These are phyloP conservation scores for Wickerhamomyces bisporus DNA, from an alignment of 805 yeast species.

Conservation along the genomic window DNA sequence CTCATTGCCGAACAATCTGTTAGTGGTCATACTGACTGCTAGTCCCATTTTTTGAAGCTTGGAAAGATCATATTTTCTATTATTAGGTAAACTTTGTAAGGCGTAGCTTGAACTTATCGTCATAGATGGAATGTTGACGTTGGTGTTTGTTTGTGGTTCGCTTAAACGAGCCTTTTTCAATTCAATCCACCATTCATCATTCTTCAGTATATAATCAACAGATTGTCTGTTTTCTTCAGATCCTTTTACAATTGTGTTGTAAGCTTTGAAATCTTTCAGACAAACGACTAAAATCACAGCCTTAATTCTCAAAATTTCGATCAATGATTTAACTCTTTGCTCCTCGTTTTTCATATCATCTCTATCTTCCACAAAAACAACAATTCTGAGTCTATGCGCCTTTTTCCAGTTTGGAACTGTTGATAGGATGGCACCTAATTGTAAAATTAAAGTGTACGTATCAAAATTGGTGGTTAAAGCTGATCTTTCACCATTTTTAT, in stretches of 20 bases:
- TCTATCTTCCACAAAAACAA: conserved; percentile 81
- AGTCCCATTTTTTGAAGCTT: conserved; percentile 73
- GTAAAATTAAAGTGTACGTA: conserved; percentile 89
- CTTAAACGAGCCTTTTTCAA: conserved; percentile 50
- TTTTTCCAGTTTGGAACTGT: conserved; percentile 93
- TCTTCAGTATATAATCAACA: conserved; percentile 45
- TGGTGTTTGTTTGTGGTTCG: conserved; percentile 9
- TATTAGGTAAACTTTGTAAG: conserved; percentile 19
- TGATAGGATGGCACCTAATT: conserved; percentile 85
- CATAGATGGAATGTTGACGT: conserved; percentile 29
- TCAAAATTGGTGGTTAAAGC: conserved; percentile 87
- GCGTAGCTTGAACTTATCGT: conserved; percentile 26
- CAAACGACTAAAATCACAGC: conserved; percentile 77
- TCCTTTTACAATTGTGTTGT: conserved; percentile 77
- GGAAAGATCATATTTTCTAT: conserved; percentile 40
- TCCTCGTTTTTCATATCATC: conserved; percentile 69
- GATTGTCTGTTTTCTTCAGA: conserved; percentile 35
- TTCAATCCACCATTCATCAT: conserved; percentile 87
- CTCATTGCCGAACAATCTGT: conserved; percentile 35
- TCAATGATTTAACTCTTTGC: conserved; percentile 52
- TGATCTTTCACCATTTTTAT: conserved; percentile 57
- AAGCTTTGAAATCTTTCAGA: conserved; percentile 51
- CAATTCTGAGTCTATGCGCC: conserved; percentile 69
- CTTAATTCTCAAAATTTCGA: conserved; percentile 76
- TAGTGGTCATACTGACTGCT: conserved; percentile 71